Evolutionary conservation across 2,329 filamentous ascomycete species (phyloP), one percentile per base, ranked within the genome.

Genomic region (Phialophora chinensis): DNA sequence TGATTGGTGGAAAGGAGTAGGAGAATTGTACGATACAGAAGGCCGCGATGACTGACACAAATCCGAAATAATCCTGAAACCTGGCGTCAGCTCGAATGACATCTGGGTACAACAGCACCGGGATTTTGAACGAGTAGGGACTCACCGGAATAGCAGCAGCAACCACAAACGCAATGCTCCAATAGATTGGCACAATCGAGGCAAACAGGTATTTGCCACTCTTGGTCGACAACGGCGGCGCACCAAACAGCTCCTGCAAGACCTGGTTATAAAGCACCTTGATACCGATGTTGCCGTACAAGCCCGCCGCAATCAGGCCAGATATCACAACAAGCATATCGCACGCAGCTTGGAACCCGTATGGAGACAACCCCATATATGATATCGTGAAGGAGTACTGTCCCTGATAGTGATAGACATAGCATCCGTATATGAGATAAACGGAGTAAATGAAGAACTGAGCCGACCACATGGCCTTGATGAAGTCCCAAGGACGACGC

Each of bases 211-310:
- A 71, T 63, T 82, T 82, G 20, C 81, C 81, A 12, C 64, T 72
- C 47, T 72, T 75, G 2, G 74, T 75, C 5, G 75, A 74, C 10
- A 84, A 75, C 0, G 77, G 68, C 5, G 81, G 81, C 10, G 77
- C 75, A 2, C 75, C 74, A 71, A 81, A 77, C 4, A 82, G 69
- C 38, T 82, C 81, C 63, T 71, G 66, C 4, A 82, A 68, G 49
- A 84, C 75, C 38, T 81, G 79, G 67, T 80, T 78, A 74, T 84
- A 84, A 35, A 79, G 66, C 1, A 79, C 77, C 69, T 80, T 80
- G 67, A 79, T 77, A 17, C 78, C 78, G 38, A 80, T 79, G 63
- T 80, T 80, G 4, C 77, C 77, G 64, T 80, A 80, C 1, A 80
- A 72, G 7, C 73, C 76, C 2, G 75, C 78, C 1, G 78, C 75